Conservation (phyloP, 495 filamentous ascomycete genomes). For the Podospora tetraspora region DNA sequence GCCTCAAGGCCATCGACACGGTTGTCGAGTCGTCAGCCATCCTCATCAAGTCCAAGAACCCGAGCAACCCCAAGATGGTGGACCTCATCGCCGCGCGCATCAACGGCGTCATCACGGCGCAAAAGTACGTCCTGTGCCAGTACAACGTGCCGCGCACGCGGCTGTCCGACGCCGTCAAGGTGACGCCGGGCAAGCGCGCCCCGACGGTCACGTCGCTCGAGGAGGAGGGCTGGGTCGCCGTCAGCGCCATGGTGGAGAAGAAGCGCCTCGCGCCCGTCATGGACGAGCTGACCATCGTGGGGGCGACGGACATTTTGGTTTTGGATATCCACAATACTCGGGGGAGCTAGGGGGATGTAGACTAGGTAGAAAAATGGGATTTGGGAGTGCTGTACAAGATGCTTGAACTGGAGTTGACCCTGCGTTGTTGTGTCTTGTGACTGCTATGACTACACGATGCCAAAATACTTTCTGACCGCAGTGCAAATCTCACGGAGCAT, state of each 20-base stretch:
- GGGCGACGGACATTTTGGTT: conserved; percentile 85
- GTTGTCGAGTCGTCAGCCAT: conserved; percentile 81
- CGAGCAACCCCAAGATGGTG: conserved; percentile 73
- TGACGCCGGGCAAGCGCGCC: conserved; percentile 93
- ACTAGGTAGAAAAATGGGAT: not conserved
- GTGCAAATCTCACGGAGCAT: too few relatives aligned
- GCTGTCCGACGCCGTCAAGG: conserved; percentile 60
- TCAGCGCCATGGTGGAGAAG: conserved; percentile 91
- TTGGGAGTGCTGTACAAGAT: not conserved
- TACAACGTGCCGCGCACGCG: conserved; percentile 78
- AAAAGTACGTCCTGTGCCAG: conserved; percentile 90
- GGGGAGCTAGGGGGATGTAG: conserved; percentile 15
- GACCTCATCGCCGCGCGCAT: conserved; percentile 78
- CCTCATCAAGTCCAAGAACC: conserved; percentile 83
- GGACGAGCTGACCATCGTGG: conserved; percentile 76
- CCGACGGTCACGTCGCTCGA: conserved; percentile 85
- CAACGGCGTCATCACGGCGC: conserved; percentile 89
- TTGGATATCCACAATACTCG: conserved; percentile 83
- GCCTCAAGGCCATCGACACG: conserved; percentile 93
- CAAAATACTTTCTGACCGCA: too few relatives aligned
- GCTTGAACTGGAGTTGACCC: too few relatives aligned
- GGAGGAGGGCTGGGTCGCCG: conserved; percentile 85
- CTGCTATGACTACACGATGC: too few relatives aligned
- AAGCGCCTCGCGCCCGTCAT: conserved; percentile 82
- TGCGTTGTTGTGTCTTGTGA: too few relatives aligned